A percentile compares a stretch with the other conserved stretches of the same genome.
Evolutionary conservation across 2,329 filamentous ascomycete genomes (phyloP).

Genomic region (Xylariaceae sp.): DNA sequence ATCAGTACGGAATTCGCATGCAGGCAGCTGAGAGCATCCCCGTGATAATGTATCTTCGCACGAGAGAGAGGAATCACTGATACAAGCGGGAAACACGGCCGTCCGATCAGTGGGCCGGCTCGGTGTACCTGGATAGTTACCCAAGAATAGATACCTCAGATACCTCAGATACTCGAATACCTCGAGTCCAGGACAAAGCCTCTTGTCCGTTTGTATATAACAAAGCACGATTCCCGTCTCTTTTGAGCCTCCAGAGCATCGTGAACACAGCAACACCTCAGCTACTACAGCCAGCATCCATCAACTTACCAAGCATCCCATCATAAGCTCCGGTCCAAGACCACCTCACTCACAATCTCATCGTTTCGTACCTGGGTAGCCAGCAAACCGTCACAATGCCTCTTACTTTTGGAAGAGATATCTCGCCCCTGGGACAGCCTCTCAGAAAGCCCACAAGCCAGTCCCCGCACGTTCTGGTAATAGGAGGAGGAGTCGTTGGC

Average conservation of each 20-base stretch:
- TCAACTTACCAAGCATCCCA: background rate
- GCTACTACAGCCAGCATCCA: background rate
- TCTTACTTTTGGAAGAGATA: conserved; percentile 32
- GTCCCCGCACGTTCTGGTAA: conserved; percentile 30
- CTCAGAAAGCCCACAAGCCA: conserved; percentile 26
- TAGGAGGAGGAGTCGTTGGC: conserved; percentile 33
- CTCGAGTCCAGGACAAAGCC: too few species aligned
- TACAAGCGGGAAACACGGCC: background rate
- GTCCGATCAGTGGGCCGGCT: background rate
- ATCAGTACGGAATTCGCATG: background rate
- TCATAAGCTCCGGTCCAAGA: background rate
- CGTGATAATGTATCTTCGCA: conserved; percentile 9
- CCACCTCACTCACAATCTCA: background rate
- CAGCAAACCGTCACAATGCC: conserved; percentile 22
- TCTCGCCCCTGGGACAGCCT: conserved; percentile 28
- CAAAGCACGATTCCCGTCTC: background rate
- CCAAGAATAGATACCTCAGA: background rate
- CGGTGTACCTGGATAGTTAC: conserved; percentile 3
- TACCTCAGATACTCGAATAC: too few species aligned
- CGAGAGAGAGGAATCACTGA: background rate
- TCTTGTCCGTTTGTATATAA: conserved; percentile 5
- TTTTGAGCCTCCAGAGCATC: background rate
- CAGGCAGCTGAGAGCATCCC: background rate
- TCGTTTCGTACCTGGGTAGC: background rate
- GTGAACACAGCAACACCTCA: background rate